Conservation (phyloP, 805 yeast genomes). For the Saturnispora serradocipensis region DNA sequence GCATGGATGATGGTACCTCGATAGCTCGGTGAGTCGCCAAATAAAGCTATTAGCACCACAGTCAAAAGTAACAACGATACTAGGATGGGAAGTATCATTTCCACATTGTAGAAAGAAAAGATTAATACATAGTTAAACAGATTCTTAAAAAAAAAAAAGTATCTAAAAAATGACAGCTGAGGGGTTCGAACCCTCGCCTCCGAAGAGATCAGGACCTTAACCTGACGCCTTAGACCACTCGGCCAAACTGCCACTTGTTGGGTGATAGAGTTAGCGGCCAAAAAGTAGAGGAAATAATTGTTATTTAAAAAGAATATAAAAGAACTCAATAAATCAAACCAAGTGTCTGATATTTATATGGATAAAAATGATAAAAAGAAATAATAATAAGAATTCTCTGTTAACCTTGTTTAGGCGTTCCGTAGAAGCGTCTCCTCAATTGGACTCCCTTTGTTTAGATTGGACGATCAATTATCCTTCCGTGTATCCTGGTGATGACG, state of each 20-base stretch:
- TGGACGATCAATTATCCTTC: no score
- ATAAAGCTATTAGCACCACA: conserved; percentile 28
- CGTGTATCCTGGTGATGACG: no score
- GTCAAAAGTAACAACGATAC: conserved; percentile 9
- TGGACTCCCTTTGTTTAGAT: no score
- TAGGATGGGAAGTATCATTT: neutral
- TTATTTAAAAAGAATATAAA: no score
- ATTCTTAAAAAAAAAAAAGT: neutral
- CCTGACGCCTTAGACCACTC: conserved; percentile 36
- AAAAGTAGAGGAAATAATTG: no score
- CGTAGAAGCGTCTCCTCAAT: no score
- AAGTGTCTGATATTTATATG: no score
- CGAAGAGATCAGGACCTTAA: conserved; percentile 67
- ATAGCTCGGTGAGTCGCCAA: conserved; percentile 40
- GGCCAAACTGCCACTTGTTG: conserved; percentile 32
- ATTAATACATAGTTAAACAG: neutral
- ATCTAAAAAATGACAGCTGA: conserved; percentile 52
- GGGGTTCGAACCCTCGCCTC: conserved; percentile 87
- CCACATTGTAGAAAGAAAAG: neutral
- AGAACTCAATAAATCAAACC: no score
- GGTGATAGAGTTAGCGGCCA: no score
- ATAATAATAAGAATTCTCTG: no score
- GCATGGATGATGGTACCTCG: conserved; percentile 29
- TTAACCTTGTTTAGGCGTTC: no score
- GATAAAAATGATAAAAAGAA: no score